A percentile compares a stretch with the other conserved stretches of the same genome.
These are phyloP conservation scores for Dendrocalamus latiflorus DNA, from an alignment of 202 grass and related monocot genomes.

Conservation along the genomic window DNA sequence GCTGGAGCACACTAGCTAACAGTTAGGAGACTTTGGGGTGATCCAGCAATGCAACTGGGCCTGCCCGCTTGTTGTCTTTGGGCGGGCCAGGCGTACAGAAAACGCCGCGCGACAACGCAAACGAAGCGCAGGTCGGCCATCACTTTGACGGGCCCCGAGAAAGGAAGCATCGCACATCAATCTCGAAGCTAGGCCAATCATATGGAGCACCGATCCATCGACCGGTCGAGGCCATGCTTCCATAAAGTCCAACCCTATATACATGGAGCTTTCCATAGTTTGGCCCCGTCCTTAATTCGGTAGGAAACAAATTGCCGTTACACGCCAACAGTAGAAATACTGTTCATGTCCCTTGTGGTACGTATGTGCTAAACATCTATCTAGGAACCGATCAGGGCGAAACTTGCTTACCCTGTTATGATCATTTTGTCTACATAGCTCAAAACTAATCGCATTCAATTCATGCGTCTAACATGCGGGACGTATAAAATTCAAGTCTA, in stretches of 20 bases:
- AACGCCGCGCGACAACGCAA: background rate
- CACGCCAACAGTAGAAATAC: background rate
- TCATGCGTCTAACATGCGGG: background rate
- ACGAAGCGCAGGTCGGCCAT: background rate
- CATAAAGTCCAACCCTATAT: background rate
- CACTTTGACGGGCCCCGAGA: background rate
- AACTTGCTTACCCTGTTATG: background rate
- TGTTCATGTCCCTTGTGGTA: background rate
- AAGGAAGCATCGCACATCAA: background rate
- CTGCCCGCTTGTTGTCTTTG: background rate
- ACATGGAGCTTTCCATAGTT: background rate
- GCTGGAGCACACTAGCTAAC: background rate
- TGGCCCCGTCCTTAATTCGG: background rate
- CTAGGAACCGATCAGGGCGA: background rate
- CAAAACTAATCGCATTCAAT: no score
- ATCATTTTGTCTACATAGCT: no score
- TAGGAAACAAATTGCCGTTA: slow-evolving; percentile 15
- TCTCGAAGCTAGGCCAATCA: background rate
- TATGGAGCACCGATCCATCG: background rate
- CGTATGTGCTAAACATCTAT: background rate
- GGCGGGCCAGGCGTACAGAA: background rate
- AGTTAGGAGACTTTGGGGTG: background rate
- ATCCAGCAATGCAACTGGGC: background rate
- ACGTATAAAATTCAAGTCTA: background rate
- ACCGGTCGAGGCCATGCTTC: background rate